A percentile compares a stretch with the other conserved stretches of the same genome.
Evolutionary conservation across 352 stramenopile genomes (phyloP).

Genomic region (Pythium oligandrum): DNA sequence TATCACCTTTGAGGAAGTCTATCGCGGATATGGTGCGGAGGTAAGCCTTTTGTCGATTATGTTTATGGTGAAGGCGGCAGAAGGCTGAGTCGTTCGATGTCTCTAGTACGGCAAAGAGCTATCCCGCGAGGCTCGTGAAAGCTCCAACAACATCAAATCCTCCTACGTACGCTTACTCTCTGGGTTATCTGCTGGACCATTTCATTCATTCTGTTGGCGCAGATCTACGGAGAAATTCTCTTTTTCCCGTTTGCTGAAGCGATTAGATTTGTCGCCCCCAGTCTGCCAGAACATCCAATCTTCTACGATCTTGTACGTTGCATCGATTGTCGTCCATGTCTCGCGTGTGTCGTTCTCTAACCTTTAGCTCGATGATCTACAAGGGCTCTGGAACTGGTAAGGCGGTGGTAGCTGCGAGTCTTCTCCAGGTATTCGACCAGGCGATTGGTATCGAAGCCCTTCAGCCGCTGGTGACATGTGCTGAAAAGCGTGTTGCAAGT

Average conservation of each 20-base stretch:
- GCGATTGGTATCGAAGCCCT: slow-evolving; percentile 80
- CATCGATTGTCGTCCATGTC: neutral
- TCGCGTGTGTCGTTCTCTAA: neutral
- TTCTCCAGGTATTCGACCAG: slow-evolving; percentile 80
- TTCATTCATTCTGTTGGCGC: neutral
- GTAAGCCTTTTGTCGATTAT: slow-evolving; percentile 13
- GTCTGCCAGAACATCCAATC: slow-evolving; percentile 58
- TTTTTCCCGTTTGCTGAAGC: slow-evolving; percentile 84
- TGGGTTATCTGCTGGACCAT: neutral
- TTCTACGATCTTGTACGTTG: slow-evolving; percentile 77
- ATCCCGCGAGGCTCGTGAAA: slow-evolving; percentile 73
- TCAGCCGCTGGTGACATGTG: slow-evolving; percentile 66
- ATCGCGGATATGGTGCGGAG: slow-evolving; percentile 58
- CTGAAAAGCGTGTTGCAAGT: slow-evolving; percentile 61
- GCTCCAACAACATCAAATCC: slow-evolving; percentile 71
- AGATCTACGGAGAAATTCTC: slow-evolving; percentile 83
- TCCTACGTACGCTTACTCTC: slow-evolving; percentile 44
- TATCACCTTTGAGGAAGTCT: slow-evolving; percentile 50
- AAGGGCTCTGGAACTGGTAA: slow-evolving; percentile 81
- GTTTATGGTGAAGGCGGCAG: no score
- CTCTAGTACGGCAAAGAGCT: slow-evolving; percentile 78
- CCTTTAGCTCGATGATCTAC: neutral
- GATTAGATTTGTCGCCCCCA: slow-evolving; percentile 56
- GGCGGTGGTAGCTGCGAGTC: slow-evolving; percentile 67
- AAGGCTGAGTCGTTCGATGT: neutral